Evolutionary conservation across 2,329 filamentous ascomycete genomes (phyloP).

Genomic region (Fusarium camptoceras): DNA sequence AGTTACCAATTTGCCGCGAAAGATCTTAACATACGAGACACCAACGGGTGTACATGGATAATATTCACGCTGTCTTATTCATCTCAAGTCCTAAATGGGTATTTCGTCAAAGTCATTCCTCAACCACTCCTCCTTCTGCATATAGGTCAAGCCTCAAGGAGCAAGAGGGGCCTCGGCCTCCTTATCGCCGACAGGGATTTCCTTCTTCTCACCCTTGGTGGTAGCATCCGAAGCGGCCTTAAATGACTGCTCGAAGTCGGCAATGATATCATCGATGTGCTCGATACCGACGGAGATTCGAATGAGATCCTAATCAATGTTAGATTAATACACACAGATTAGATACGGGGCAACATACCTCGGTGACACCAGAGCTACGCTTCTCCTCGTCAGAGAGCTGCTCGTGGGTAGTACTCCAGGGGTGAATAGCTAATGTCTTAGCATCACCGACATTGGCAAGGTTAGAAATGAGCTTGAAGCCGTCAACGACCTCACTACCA

Average conservation of each 20-base stretch:
- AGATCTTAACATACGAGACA: background rate
- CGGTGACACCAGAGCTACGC: conserved; percentile 82
- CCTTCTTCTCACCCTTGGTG: conserved; percentile 48
- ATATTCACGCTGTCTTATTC: conserved; percentile 8
- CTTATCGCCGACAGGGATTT: conserved; percentile 47
- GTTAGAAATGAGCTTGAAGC: conserved; percentile 95
- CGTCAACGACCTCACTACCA: conserved; percentile 91
- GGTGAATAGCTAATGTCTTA: conserved; percentile 95
- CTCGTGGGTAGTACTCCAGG: conserved; percentile 95
- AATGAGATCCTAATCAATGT: conserved; percentile 76
- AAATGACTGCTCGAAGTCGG: conserved; percentile 94
- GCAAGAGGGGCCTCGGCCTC: conserved; percentile 52
- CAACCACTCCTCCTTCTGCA: background rate
- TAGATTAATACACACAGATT: background rate
- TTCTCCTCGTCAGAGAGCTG: conserved; percentile 88
- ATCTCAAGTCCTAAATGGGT: conserved; percentile 21
- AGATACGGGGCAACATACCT: conserved; percentile 58
- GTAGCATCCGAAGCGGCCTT: conserved; percentile 65
- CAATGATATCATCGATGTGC: conserved; percentile 97
- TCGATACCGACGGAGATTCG: conserved; percentile 95
- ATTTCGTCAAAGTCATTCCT: conserved; percentile 30
- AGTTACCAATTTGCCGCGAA: background rate
- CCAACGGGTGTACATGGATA: background rate
- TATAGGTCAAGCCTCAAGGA: conserved; percentile 15
- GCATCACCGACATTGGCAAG: conserved; percentile 96